Conservation (phyloP, 768 basidiomycete species). For the Amanita exitialis region DNA sequence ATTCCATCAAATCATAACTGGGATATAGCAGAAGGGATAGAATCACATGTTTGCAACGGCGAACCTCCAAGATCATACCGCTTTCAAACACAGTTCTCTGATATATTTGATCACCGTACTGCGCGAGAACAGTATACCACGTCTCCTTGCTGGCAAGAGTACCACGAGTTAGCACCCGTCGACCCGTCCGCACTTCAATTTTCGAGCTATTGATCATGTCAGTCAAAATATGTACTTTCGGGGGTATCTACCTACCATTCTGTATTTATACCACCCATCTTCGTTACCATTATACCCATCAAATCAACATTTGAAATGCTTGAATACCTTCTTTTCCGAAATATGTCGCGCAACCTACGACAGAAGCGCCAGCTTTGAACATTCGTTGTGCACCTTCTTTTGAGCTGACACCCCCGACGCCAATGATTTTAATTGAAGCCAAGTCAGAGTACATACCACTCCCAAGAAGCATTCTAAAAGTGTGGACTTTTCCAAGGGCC, state of each 20-base stretch:
- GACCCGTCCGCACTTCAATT: background rate
- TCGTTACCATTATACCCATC: constrained; percentile 12
- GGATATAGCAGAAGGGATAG: background rate
- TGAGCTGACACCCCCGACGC: constrained; percentile 74
- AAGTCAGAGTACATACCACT: constrained; percentile 22
- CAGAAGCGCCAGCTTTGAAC: constrained; percentile 62
- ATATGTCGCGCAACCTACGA: constrained; percentile 51
- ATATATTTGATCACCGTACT: background rate
- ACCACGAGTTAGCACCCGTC: background rate
- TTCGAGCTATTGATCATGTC: background rate
- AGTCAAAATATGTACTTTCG: background rate
- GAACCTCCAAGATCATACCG: background rate
- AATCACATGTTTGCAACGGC: background rate
- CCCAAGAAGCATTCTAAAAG: constrained; percentile 43
- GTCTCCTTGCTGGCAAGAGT: background rate
- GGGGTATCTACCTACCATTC: background rate
- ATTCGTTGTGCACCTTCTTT: constrained; percentile 54
- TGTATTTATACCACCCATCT: background rate
- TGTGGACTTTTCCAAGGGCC: constrained; percentile 68
- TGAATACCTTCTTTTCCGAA: constrained; percentile 43
- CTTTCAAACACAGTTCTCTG: background rate
- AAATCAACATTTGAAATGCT: constrained; percentile 37
- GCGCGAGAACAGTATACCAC: background rate
- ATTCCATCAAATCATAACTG: background rate
- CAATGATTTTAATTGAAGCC: constrained; percentile 49